Evolutionary conservation across 805 yeast species (phyloP), one percentile per base, ranked within the genome.

Genomic region (Candida loeiensis): DNA sequence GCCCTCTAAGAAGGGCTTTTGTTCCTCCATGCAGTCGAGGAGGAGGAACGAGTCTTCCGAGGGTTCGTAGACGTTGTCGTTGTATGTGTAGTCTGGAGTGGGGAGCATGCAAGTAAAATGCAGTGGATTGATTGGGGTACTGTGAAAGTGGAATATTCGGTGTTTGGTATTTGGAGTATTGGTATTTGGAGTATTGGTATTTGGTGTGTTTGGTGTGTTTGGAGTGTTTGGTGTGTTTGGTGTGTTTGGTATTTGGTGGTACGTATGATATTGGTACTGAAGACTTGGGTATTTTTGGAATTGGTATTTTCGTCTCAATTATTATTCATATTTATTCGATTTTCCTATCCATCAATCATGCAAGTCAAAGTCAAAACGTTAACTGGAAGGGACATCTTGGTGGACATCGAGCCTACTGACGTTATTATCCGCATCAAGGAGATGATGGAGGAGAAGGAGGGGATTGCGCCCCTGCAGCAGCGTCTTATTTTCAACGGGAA

Each of bases 381-480:
- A 43, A 85, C 91, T 4, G 95, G 95, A 4, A 80, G 88, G 66
- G 87, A 82, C 77, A 84, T 84, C 53, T 78, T 84, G 44, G 77
- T 85, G 45, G 88, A 83, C 49, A 77, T 85, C 28, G 90, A 83
- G 50, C 77, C 86, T 35, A 54, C 72, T 6, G 89, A 83, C 53
- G 77, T 73, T 57, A 73, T 86, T 43, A 74, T 79, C 45, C 77
- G 83, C 36, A 80, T 91, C 63, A 91, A 91, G 63, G 97, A 91
- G 58, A 77, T 84, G 58, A 79, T 91, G 68, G 98, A 93, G 61
- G 96, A 91, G 56, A 87, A 87, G 54, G 98, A 91, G 60, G 99
- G 98, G 2, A 91, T 91, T 41, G 96, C 98, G 2, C 97, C 98
- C 8, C 80, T 85, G 21, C 99, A 91, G 65, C 99, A 93, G 64